A percentile compares a stretch with the other conserved stretches of the same genome.
phyloP scores from a whole-genome alignment of 208 protist genomes.

The Naegleria fowleri region DNA sequence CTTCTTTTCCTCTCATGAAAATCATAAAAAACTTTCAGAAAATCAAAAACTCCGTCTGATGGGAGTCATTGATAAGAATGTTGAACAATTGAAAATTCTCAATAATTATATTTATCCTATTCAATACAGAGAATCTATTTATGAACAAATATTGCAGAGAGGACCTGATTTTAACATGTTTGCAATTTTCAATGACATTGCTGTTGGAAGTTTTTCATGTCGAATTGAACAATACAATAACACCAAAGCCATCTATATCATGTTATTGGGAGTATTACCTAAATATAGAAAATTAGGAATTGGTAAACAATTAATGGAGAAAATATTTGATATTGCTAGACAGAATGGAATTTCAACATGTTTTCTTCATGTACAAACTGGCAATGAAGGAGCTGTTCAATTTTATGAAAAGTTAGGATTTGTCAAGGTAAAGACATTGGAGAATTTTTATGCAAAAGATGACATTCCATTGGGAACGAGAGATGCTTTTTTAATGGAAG shows the following conservation, averaged over 20 bases:
- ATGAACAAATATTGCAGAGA: not conserved
- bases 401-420: slow-evolving; percentile 24
- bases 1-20: not conserved
- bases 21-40: not conserved
- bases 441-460: slow-evolving; percentile 12
- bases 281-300: slow-evolving; percentile 15
- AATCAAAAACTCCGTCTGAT: not conserved
- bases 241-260: not conserved
- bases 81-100: slow-evolving; percentile 19
- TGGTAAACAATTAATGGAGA: not conserved
- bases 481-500: slow-evolving; percentile 19
- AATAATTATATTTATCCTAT: slow-evolving; percentile 11
- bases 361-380: slow-evolving; percentile 11
- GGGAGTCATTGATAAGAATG: slow-evolving; percentile 11
- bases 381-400: not conserved
- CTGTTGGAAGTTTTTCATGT: not conserved
- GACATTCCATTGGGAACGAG: not conserved
- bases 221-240: not conserved
- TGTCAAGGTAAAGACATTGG: not conserved
- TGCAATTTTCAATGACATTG: not conserved
- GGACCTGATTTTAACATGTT: not conserved
- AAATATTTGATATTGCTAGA: not conserved
- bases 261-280: not conserved
- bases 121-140: not conserved
- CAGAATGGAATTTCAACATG: not conserved